These are phyloP conservation scores for Zygosaccharomyces gambellarensis DNA, from an alignment of 805 yeast species.

Conservation along the genomic window DNA sequence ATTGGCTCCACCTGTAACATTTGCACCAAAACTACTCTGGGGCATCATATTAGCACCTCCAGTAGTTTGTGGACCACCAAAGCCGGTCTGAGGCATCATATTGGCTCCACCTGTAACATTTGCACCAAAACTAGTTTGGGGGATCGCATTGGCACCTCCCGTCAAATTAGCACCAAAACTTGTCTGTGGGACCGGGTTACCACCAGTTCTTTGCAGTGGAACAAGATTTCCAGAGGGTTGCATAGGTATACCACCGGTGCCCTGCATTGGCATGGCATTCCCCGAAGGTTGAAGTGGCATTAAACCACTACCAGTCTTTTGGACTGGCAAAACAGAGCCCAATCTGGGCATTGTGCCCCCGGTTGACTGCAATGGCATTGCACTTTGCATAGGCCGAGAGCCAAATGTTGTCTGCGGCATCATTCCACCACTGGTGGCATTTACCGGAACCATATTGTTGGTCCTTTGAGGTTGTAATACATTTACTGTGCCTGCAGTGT, in stretches of 20 bases:
- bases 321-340: constrained; percentile 36
- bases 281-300: constrained; percentile 35
- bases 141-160: constrained; percentile 39
- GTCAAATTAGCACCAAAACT: constrained; percentile 41
- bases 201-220: constrained; percentile 37
- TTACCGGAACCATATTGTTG: constrained; percentile 10
- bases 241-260: constrained; percentile 32
- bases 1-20: constrained; percentile 37
- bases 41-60: constrained; percentile 41
- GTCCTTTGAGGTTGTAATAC: constrained; percentile 35
- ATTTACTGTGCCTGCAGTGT: constrained; percentile 22
- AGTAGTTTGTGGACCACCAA: constrained; percentile 35
- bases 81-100: constrained; percentile 39
- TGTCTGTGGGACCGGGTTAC: constrained; percentile 38
- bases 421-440: constrained; percentile 26
- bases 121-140: constrained; percentile 41
- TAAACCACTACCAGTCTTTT: constrained; percentile 44
- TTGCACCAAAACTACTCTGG: constrained; percentile 38
- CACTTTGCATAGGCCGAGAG: constrained; percentile 30
- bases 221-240: constrained; percentile 41
- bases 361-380: constrained; percentile 40
- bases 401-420: constrained; percentile 38
- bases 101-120: constrained; percentile 36
- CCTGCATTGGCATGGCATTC: constrained; percentile 26
- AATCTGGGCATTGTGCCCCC: constrained; percentile 37